Evolutionary conservation across 2,329 filamentous ascomycete species (phyloP).

Genomic region (Penicillium oxalicum): DNA sequence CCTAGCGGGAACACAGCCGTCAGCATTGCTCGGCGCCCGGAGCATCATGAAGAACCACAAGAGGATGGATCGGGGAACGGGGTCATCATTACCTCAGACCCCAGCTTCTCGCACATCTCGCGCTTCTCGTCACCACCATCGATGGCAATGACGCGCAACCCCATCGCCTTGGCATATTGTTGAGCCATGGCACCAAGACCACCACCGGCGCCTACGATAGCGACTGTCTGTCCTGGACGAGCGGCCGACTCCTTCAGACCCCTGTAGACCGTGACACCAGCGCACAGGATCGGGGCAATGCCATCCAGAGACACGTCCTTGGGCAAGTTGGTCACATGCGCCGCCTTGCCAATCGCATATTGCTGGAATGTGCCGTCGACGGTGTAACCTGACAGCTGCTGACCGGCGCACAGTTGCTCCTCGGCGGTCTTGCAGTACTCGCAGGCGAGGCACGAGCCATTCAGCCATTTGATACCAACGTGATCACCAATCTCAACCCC

Average conservation of each 20-base stretch:
- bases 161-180: constrained; percentile 91
- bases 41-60: too few species aligned
- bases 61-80: too few species aligned
- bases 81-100: constrained; percentile 45
- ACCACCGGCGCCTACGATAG: constrained; percentile 80
- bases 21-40: too few species aligned
- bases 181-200: constrained; percentile 72
- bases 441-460: constrained; percentile 78
- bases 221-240: constrained; percentile 68
- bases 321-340: constrained; percentile 75
- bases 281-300: constrained; percentile 74
- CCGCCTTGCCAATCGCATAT: constrained; percentile 81
- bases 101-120: constrained; percentile 60
- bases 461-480: constrained; percentile 88
- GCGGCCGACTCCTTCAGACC: constrained; percentile 78
- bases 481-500: constrained; percentile 78
- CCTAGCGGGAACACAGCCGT: constrained; percentile 18
- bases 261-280: constrained; percentile 84
- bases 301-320: constrained; percentile 70
- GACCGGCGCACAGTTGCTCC: constrained; percentile 73
- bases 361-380: constrained; percentile 92
- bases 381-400: constrained; percentile 79
- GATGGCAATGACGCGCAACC: constrained; percentile 71
- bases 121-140: constrained; percentile 78
- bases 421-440: constrained; percentile 74